Conservation (phyloP, 768 basidiomycete species). For the Glaciozyma martinii region DNA sequence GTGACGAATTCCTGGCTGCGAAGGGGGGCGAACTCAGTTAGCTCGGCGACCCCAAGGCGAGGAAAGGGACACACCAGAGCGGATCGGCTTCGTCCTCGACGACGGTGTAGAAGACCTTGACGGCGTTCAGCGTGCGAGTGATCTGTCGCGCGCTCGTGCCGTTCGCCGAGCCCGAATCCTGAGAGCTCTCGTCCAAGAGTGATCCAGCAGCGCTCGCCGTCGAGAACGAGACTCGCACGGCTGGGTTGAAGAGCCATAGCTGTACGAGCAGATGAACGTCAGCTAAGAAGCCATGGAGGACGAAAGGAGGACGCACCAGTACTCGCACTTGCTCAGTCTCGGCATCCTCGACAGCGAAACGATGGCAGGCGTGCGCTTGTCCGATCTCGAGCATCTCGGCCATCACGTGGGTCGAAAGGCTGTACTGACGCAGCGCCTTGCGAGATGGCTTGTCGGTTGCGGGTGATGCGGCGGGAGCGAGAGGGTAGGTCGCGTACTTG, state of each 20-base stretch:
- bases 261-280: slow-evolving; percentile 36
- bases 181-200: not conserved
- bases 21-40: slow-evolving; percentile 34
- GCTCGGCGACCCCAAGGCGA: slow-evolving; percentile 50
- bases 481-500: slow-evolving; percentile 29
- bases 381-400: slow-evolving; percentile 87
- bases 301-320: slow-evolving; percentile 49
- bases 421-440: slow-evolving; percentile 32
- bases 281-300: not conserved
- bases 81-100: slow-evolving; percentile 37
- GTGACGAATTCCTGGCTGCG: slow-evolving; percentile 53
- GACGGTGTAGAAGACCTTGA: slow-evolving; percentile 79
- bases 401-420: slow-evolving; percentile 52
- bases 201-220: not conserved
- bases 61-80: slow-evolving; percentile 42
- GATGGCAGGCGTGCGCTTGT: slow-evolving; percentile 84
- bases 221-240: slow-evolving; percentile 66
- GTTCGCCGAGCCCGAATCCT: not conserved
- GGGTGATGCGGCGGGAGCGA: not conserved
- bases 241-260: slow-evolving; percentile 95
- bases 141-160: slow-evolving; percentile 3
- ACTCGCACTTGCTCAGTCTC: slow-evolving; percentile 71
- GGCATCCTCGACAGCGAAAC: slow-evolving; percentile 79
- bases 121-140: slow-evolving; percentile 37
- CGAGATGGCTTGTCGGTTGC: not conserved